Conservation (phyloP, 1,284 basidiomycete genomes). For the Amylostereum areolatum region DNA sequence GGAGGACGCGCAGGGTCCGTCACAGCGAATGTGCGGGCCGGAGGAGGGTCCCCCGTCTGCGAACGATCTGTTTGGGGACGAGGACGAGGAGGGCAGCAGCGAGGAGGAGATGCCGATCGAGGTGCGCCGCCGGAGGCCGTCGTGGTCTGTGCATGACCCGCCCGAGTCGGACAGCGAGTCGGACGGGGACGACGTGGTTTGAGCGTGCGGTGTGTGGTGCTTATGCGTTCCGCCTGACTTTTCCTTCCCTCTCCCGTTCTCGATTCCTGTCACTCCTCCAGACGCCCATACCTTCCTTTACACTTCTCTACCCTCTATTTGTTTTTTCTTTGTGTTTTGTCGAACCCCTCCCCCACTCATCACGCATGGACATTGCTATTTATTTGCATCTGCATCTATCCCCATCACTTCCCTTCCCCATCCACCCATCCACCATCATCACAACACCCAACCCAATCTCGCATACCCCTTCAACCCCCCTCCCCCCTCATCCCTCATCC, state of each 20-base stretch:
- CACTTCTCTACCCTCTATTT: not conserved
- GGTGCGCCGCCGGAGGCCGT: conserved; percentile 30
- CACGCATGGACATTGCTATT: not conserved
- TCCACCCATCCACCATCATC: not conserved
- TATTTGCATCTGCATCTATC: not conserved
- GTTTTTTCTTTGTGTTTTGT: too few species aligned
- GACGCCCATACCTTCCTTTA: not conserved
- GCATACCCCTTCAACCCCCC: too few species aligned
- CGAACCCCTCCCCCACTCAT: not conserved
- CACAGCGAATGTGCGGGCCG: too few species aligned
- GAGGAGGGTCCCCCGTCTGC: conserved; percentile 3
- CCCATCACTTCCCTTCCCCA: not conserved
- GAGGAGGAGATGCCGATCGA: conserved; percentile 30
- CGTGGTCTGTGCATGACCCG: conserved; percentile 19
- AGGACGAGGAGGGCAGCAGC: conserved; percentile 29
- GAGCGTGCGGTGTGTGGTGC: not conserved
- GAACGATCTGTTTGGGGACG: conserved; percentile 9
- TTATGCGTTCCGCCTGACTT: not conserved
- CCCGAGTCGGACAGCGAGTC: conserved; percentile 15
- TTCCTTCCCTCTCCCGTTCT: not conserved
- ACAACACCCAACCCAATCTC: not conserved
- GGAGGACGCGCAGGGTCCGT: conserved; percentile 1
- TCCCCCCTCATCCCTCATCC: too few species aligned
- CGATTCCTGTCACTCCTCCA: not conserved
- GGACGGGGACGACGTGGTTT: conserved; percentile 18